Base-by-base conservation (phyloP, 2,329 filamentous ascomycete species). In the Balansia obtecta region DNA sequence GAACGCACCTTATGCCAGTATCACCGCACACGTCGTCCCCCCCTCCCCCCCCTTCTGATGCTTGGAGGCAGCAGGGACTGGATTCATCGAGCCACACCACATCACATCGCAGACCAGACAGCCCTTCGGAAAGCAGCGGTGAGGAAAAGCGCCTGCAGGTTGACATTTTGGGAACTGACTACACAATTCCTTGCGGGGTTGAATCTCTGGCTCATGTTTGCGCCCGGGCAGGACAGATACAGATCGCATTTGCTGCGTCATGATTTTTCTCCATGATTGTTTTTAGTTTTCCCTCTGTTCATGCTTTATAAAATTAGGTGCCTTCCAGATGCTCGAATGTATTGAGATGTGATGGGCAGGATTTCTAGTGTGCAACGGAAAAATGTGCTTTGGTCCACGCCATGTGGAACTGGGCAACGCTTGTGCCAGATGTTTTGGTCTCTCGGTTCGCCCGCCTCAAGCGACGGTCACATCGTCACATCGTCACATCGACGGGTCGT, bases 71-170 rank as follows among this genome's bases (percentile, higher is more conserved):
- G 22, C 13, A 34, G 27, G 15, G 30, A 48, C 16, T 38, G 41
- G 37, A 39, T 18, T 13, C n/a, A 20, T 42, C 20, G 40, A 42
- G 40, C 40, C 40, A 42, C 40, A 42, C 40, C 40, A 27, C 5
- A 12, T 42, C 40, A 42, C 12, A 12, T 42, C 40, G 22, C 40
- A 7, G n/a, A 42, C n/a, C 16, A 42, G n/a, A 11, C 40, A 49
- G 27, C 27, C 9, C 13, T 32, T 32, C 22, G 30, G 46, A 49
- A 46, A 46, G 42, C 38, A 32, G 50, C 50, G 46, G 50, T 52
- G 46, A 52, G 41, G 43, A 30, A 30, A 37, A n/a, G 13, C 46
- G 15, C 42, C 46, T 52, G 50, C 50, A 52, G 46, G 37, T 43
- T 27, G 38, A 43, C 46, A 32, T 10, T 46, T n/a, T 11, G 32